Conservation (phyloP, 371 early-diverging fungal genomes). For the Conidiobolus incongruus region DNA sequence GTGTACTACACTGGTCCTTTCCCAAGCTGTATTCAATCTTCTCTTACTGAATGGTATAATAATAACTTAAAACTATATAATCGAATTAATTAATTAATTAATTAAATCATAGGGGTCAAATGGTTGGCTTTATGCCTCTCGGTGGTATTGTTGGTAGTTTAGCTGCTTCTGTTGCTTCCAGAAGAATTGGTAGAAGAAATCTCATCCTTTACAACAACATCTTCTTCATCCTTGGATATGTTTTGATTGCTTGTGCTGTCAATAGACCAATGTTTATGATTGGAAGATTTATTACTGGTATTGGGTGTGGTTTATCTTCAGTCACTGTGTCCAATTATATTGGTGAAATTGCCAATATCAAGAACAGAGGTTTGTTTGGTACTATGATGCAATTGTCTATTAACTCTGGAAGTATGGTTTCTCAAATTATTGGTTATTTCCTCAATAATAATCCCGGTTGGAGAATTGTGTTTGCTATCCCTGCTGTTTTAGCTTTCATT, state of each 20-base stretch:
- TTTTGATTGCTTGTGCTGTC: conserved; percentile 28
- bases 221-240: conserved; percentile 34
- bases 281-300: conserved; percentile 60
- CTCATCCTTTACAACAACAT: conserved; percentile 37
- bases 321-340: conserved; percentile 58
- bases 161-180: conserved; percentile 22
- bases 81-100: background rate
- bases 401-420: conserved; percentile 50
- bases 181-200: conserved; percentile 36
- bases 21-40: background rate
- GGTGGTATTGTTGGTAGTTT: conserved; percentile 58
- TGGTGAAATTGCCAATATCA: conserved; percentile 45
- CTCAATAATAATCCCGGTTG: conserved; percentile 32
- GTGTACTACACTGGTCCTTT: too few species aligned
- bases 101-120: conserved; percentile 16
- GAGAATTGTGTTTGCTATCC: conserved; percentile 37
- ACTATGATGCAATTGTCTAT: conserved; percentile 60
- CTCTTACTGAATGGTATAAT: too few species aligned
- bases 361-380: conserved; percentile 37
- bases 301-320: conserved; percentile 57
- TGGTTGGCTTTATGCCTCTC: conserved; percentile 37
- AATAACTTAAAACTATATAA: background rate
- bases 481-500: conserved; percentile 28
- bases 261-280: conserved; percentile 34
- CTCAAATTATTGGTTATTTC: conserved; percentile 29